These are phyloP conservation scores for Aristolochia californica DNA, from an alignment of 164 flowering plant species.

Conservation along the genomic window DNA sequence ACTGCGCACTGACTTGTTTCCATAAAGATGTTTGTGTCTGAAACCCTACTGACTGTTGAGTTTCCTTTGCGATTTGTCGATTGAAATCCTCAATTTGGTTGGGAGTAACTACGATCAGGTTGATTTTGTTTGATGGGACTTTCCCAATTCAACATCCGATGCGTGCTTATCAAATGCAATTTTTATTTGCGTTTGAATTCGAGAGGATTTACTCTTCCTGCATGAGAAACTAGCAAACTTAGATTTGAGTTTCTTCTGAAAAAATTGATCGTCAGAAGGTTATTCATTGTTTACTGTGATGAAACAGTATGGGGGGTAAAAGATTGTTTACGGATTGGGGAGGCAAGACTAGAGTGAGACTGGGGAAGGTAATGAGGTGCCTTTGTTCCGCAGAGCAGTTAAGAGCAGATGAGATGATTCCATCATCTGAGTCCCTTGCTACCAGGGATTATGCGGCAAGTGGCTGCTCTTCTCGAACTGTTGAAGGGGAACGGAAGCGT, in stretches of 20 bases:
- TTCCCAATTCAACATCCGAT: neutral
- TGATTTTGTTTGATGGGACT: conserved; percentile 7
- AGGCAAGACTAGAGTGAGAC: conserved; percentile 15
- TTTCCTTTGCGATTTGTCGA: neutral
- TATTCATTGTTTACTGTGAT: conserved; percentile 8
- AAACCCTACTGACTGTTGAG: neutral
- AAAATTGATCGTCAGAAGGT: neutral
- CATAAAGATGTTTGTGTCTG: neutral
- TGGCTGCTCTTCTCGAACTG: conserved; percentile 57
- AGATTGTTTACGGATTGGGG: conserved; percentile 23
- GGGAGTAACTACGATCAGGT: neutral
- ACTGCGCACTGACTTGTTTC: neutral
- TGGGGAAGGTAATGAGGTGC: conserved; percentile 61
- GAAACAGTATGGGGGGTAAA: conserved; percentile 13
- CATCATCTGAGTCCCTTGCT: conserved; percentile 72
- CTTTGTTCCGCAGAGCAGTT: conserved; percentile 57
- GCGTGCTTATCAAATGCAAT: too few relatives aligned
- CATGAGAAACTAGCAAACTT: too few relatives aligned
- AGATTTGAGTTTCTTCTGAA: too few relatives aligned
- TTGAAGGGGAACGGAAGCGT: conserved; percentile 40
- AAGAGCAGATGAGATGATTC: conserved; percentile 35
- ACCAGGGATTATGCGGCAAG: conserved; percentile 77
- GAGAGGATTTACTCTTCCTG: too few relatives aligned
- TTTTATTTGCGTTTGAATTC: too few relatives aligned
- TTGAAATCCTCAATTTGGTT: neutral